A percentile compares a stretch with the other conserved stretches of the same genome.
phyloP scores from a whole-genome alignment of 1,284 basidiomycete genomes.

The Paramarasmius palmivorus region DNA sequence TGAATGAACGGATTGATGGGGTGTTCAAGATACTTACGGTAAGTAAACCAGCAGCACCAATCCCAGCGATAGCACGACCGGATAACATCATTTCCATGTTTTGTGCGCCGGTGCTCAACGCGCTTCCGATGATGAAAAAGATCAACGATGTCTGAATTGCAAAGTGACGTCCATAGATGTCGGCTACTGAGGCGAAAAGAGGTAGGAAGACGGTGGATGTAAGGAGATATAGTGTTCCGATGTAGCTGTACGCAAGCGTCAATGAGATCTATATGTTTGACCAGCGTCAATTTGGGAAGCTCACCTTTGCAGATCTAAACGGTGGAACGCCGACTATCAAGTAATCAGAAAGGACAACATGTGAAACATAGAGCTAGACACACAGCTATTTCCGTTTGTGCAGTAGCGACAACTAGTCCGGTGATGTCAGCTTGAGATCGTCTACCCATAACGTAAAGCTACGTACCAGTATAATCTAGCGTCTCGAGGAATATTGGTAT shows the following conservation, averaged over 20 bases:
- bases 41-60: conserved; percentile 47
- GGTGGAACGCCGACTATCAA: conserved; percentile 42
- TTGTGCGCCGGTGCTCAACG: conserved; percentile 43
- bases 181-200: conserved; percentile 48
- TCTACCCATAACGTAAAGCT: no score
- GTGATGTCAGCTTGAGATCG: neutral
- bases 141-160: conserved; percentile 44
- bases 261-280: no score
- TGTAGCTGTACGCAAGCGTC: conserved; percentile 25
- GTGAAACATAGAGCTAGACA: conserved; percentile 3
- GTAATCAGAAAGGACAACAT: neutral
- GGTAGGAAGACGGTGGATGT: conserved; percentile 53
- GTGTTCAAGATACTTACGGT: conserved; percentile 45
- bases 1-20: conserved; percentile 11
- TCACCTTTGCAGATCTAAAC: conserved; percentile 47
- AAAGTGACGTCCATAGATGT: conserved; percentile 39
- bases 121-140: conserved; percentile 47
- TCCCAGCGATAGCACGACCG: conserved; percentile 46
- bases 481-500: conserved; percentile 32
- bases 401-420: conserved; percentile 49
- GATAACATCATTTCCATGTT: conserved; percentile 43
- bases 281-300: conserved; percentile 14
- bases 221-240: conserved; percentile 44
- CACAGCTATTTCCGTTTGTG: conserved; percentile 51
- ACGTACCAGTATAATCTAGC: conserved; percentile 40